phyloP scores from a whole-genome alignment of 257 asterid species.

The Voacanga thouarsii region DNA sequence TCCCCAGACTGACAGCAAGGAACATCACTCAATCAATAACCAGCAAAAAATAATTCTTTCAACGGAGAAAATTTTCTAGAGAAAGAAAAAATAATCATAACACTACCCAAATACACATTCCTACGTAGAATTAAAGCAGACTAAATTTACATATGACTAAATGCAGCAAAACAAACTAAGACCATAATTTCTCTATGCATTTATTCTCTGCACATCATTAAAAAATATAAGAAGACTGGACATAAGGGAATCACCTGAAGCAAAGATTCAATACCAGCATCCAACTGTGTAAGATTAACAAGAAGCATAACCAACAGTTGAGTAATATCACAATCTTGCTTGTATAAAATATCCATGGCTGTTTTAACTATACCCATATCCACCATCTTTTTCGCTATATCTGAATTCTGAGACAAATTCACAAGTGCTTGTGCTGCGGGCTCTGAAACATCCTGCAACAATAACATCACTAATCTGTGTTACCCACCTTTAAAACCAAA shows the following conservation, averaged over 20 bases:
- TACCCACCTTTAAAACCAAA: background rate
- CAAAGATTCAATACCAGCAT: slow-evolving; percentile 75
- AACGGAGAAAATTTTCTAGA: background rate
- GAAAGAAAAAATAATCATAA: background rate
- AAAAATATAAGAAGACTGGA: background rate
- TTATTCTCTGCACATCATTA: background rate
- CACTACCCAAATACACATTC: background rate
- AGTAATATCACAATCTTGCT: slow-evolving; percentile 53
- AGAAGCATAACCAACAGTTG: slow-evolving; percentile 79
- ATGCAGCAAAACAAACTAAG: background rate
- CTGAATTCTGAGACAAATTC: slow-evolving; percentile 70
- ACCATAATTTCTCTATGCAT: background rate
- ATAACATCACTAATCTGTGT: background rate
- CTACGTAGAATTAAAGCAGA: background rate
- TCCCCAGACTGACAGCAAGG: slow-evolving; percentile 54
- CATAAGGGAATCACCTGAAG: slow-evolving; percentile 65
- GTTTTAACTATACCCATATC: slow-evolving; percentile 51
- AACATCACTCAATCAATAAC: slow-evolving; percentile 19
- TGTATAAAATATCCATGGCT: slow-evolving; percentile 64
- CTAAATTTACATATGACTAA: background rate
- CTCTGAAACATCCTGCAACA: slow-evolving; percentile 78
- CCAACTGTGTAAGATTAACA: slow-evolving; percentile 84
- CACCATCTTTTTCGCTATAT: slow-evolving; percentile 67
- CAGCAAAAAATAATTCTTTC: background rate
- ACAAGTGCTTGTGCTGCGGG: slow-evolving; percentile 93